These are phyloP conservation scores for Verbascum thapsus DNA, from an alignment of 257 asterid genomes.

Conservation along the genomic window DNA sequence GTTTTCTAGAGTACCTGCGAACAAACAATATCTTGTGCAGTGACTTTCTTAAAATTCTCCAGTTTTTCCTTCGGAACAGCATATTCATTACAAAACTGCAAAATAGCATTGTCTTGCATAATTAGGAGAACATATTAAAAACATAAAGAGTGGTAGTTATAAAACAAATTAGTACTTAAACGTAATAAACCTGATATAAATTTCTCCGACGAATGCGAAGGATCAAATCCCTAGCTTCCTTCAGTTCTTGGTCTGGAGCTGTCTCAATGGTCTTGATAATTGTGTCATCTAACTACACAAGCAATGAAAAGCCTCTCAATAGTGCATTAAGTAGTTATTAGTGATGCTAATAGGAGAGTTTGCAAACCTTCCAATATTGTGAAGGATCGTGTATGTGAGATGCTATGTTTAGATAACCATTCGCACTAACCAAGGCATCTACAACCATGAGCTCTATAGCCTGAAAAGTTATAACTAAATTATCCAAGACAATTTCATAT, in stretches of 20 bases:
- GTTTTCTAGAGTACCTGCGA: conserved; percentile 63
- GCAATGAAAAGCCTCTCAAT: conserved; percentile 21
- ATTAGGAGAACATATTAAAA: background rate
- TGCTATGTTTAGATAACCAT: conserved; percentile 65
- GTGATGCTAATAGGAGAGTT: conserved; percentile 31
- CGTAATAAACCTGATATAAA: conserved; percentile 69
- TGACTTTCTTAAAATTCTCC: conserved; percentile 75
- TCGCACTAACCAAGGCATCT: conserved; percentile 89
- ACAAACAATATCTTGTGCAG: conserved; percentile 85
- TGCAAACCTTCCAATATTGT: conserved; percentile 84
- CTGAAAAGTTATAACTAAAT: conserved; percentile 40
- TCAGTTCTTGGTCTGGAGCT: conserved; percentile 68
- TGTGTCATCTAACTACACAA: conserved; percentile 80
- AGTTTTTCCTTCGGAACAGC: conserved; percentile 81
- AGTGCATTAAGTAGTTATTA: conserved; percentile 23
- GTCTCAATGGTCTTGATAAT: conserved; percentile 89
- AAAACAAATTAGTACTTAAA: background rate
- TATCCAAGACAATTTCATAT: conserved; percentile 3
- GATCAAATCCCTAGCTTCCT: conserved; percentile 83
- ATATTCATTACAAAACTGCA: conserved; percentile 89
- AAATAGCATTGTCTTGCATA: conserved; percentile 28
- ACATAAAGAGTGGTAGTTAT: background rate
- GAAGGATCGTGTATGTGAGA: conserved; percentile 83
- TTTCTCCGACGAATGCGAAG: conserved; percentile 85
- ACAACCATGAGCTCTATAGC: conserved; percentile 90